phyloP scores from a whole-genome alignment of 768 basidiomycete genomes.

The Royoungia palumana region DNA sequence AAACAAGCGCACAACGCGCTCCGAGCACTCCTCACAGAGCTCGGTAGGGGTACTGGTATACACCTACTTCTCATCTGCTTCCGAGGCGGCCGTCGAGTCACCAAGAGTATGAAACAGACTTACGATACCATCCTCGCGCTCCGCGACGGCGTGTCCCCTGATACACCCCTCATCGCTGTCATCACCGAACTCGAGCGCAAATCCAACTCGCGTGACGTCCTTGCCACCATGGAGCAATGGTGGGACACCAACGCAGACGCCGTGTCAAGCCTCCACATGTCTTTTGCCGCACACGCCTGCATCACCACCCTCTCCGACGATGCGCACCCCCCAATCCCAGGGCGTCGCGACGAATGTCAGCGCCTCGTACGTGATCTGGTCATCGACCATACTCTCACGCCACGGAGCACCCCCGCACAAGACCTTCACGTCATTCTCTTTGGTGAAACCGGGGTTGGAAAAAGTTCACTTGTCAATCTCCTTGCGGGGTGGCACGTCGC shows the following conservation, averaged over 20 bases:
- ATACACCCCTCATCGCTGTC: conserved; percentile 19
- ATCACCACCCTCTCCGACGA: conserved; percentile 24
- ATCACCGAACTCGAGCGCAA: conserved; percentile 19
- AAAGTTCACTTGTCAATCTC: conserved; percentile 38
- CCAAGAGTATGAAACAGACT: conserved; percentile 18
- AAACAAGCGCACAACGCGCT: conserved; percentile 17
- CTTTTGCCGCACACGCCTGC: conserved; percentile 20
- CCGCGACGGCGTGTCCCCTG: conserved; percentile 15
- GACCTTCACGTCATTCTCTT: conserved; percentile 37
- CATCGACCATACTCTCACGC: conserved; percentile 20
- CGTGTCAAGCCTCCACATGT: conserved; percentile 10
- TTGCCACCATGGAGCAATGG: conserved; percentile 23
- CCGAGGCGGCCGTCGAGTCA: conserved; percentile 17
- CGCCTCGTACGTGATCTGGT: conserved; percentile 24
- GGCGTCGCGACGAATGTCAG: conserved; percentile 23
- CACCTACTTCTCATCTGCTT: conserved; percentile 23
- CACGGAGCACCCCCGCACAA: conserved; percentile 14
- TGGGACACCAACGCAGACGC: conserved; percentile 14
- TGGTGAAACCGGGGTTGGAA: conserved; percentile 38
- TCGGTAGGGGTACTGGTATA: conserved; percentile 11
- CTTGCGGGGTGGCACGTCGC: conserved; percentile 32
- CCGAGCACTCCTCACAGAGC: conserved; percentile 23
- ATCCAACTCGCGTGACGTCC: conserved; percentile 1
- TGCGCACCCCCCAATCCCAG: conserved; percentile 9
- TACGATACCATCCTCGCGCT: conserved; percentile 15